Conservation (phyloP, 805 yeast species). For the Blastobotrys terrestris region DNA sequence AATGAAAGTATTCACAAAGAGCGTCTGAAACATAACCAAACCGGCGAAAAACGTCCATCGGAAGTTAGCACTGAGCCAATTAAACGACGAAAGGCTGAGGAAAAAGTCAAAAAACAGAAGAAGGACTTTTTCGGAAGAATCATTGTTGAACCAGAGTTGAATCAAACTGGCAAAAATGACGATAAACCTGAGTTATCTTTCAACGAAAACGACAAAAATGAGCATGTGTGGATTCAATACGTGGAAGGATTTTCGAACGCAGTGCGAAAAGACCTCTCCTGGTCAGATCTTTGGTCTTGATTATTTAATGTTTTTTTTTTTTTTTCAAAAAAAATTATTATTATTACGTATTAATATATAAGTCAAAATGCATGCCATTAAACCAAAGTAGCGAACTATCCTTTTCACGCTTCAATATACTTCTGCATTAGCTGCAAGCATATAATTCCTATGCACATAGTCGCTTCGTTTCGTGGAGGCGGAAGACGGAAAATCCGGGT, state of each 20-base stretch:
- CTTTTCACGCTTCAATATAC: no score
- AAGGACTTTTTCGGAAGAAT: conserved; percentile 19
- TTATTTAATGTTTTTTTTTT: background rate
- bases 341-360: no score
- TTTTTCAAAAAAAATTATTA: no score
- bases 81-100: background rate
- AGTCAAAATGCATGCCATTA: no score
- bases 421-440: no score
- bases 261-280: conserved; percentile 73
- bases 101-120: conserved; percentile 7
- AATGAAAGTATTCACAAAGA: conserved; percentile 2
- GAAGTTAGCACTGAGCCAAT: conserved; percentile 1
- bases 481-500: no score
- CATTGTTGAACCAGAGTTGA: background rate
- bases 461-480: no score
- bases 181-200: conserved; percentile 4
- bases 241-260: conserved; percentile 92
- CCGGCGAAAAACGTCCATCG: conserved; percentile 5
- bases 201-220: conserved; percentile 8
- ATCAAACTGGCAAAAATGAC: conserved; percentile 1
- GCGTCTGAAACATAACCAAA: background rate
- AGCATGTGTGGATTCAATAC: conserved; percentile 72
- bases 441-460: no score
- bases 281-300: conserved; percentile 47
- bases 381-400: no score